Base-by-base conservation (phyloP, 1,139 yeast genomes). In the Magnusiomyces sp. region DNA sequence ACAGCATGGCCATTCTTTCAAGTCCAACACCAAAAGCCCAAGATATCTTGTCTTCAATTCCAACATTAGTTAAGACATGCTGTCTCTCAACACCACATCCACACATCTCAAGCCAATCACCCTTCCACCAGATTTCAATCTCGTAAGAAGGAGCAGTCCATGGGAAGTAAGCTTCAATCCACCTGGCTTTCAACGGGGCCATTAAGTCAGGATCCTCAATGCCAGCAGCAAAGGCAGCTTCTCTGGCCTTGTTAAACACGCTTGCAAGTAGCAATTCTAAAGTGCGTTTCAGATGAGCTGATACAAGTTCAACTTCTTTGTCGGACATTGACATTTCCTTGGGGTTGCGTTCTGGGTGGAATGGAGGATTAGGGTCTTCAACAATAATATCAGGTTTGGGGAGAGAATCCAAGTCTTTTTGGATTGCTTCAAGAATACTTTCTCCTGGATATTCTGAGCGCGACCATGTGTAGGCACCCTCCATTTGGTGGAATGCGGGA, bases 121-220 rank as follows among this genome's bases (percentile, higher is more conserved):
- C 95, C 64, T 90, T 87, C 97, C 97, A 94, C 94, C 95, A 90
- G 5, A 92, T 95, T 67, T 92, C 99, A 58, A 94, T 88, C 62
- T 92, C 97, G 92, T 95, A 92, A 34, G 96, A 87, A 5, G 99
- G 99, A 1, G 95, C 81, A 1, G 99, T 92, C 97, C 97, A 92
- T 3, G 99, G 99, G 71, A 92, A 92, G 61, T 83, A 88, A 0
- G 95, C 95, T 63, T 87, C 95, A 33, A 89, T 86, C 99, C 99
- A 92, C 57, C 97, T 76, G 14, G 90, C 87, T 62, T 79, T 82
- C 57, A 94, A 74, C 5, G 95, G 95, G 58, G 83, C 85, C 56
- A 77, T 76, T 55, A 81, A 70, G 57, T 80, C 83, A 2, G 77
- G 79, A 49, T 75, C 77, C 36, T 76, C 79, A 40, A 78, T 71